These are phyloP conservation scores for Diaporthe capsici DNA, from an alignment of 2,329 filamentous ascomycete species.

Conservation along the genomic window DNA sequence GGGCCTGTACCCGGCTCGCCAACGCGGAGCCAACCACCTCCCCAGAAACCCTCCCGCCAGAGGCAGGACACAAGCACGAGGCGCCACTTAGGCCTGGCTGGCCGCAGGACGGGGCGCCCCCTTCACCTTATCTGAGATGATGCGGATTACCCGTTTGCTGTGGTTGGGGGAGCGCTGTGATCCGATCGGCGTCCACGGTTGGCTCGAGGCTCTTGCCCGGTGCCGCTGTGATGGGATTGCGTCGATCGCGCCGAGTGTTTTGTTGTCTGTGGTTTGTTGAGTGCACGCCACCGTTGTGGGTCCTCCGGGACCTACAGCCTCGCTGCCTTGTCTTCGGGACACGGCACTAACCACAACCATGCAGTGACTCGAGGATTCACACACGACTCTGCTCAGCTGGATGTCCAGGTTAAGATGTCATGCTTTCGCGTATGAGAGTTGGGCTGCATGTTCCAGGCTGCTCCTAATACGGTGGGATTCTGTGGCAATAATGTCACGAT, in stretches of 20 bases:
- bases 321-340: not conserved
- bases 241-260: not conserved
- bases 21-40: conserved; percentile 37
- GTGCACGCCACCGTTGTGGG: not conserved
- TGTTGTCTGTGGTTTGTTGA: not conserved
- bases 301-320: not conserved
- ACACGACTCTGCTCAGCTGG: not conserved
- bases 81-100: conserved; percentile 33
- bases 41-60: conserved; percentile 24
- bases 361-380: not conserved
- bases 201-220: conserved; percentile 34
- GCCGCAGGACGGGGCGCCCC: conserved; percentile 32
- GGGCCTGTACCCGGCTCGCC: conserved; percentile 40
- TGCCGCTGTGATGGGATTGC: not conserved
- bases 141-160: conserved; percentile 24
- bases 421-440: not conserved
- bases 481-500: not conserved
- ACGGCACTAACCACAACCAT: not conserved
- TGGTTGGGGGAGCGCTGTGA: not conserved
- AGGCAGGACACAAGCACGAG: conserved; percentile 24
- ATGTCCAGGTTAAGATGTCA: not conserved
- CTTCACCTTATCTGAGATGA: conserved; percentile 43
- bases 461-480: not conserved
- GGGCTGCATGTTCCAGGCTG: not conserved
- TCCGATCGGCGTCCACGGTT: conserved; percentile 30